phyloP scores from a whole-genome alignment of 2,329 filamentous ascomycete species.

The Aspergillus sp. region DNA sequence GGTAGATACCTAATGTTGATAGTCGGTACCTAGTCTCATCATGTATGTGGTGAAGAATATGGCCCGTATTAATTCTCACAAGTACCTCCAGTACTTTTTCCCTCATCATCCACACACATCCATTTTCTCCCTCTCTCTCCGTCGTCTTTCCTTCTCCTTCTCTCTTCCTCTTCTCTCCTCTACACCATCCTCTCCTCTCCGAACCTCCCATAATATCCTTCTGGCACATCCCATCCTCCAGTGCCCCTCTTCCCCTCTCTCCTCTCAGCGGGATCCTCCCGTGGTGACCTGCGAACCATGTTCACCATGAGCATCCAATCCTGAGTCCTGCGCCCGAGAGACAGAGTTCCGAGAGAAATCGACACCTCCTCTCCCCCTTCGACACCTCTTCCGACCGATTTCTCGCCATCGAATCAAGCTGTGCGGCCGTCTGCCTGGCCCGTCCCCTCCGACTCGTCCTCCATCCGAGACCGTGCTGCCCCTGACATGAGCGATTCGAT shows the following conservation, averaged over 20 bases:
- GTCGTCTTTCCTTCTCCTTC: not conserved
- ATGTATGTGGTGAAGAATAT: too few species aligned
- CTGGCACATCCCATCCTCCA: not conserved
- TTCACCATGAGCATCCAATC: not conserved
- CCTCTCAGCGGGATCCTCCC: not conserved
- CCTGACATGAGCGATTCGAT: constrained; percentile 23
- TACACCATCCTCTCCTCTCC: not conserved
- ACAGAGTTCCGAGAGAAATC: not conserved
- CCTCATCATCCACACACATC: not conserved
- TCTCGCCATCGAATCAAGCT: not conserved
- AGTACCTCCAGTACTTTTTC: not conserved
- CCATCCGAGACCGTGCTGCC: constrained; percentile 4
- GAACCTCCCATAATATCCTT: not conserved
- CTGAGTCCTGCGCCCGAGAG: not conserved
- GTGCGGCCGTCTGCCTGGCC: not conserved
- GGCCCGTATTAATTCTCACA: not conserved
- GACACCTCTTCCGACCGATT: not conserved
- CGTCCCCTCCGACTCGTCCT: not conserved
- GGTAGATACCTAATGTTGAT: too few species aligned
- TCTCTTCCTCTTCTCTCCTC: not conserved
- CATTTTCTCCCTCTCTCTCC: constrained; percentile 5
- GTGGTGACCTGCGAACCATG: not conserved
- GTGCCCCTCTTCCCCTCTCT: not conserved
- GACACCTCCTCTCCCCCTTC: not conserved
- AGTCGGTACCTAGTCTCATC: too few species aligned